phyloP scores from a whole-genome alignment of 768 basidiomycete genomes.

The Ephemerocybe angulata region DNA sequence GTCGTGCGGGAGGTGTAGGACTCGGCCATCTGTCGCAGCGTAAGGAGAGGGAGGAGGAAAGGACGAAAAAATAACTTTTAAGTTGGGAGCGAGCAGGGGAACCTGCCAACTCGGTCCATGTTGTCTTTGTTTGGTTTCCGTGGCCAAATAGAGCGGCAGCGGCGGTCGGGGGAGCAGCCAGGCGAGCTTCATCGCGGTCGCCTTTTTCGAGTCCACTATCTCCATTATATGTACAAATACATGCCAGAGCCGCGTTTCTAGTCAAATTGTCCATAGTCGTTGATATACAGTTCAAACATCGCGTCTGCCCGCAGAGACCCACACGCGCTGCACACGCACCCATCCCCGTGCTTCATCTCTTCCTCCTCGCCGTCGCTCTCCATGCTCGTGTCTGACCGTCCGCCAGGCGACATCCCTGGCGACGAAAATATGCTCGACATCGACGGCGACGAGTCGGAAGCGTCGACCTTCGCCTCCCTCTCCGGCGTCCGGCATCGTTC shows the following conservation, averaged over 20 bases:
- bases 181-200: slow-evolving; percentile 16
- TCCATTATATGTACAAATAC: slow-evolving; percentile 9
- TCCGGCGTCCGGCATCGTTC: slow-evolving; percentile 1
- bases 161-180: slow-evolving; percentile 50
- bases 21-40: slow-evolving; percentile 61
- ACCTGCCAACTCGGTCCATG: slow-evolving; percentile 49
- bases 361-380: too few relatives aligned
- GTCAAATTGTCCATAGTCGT: slow-evolving; percentile 26
- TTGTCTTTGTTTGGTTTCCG: slow-evolving; percentile 46
- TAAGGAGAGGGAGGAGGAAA: slow-evolving; percentile 26
- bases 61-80: slow-evolving; percentile 47
- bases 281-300: slow-evolving; percentile 43
- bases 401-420: background rate
- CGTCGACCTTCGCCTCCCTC: background rate
- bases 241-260: slow-evolving; percentile 1
- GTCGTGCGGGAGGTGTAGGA: slow-evolving; percentile 69
- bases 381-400: too few relatives aligned
- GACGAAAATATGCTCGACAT: background rate
- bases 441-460: background rate
- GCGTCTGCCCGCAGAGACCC: slow-evolving; percentile 18
- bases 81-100: slow-evolving; percentile 48
- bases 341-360: background rate
- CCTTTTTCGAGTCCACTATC: background rate
- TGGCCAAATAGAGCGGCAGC: slow-evolving; percentile 37
- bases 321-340: background rate